A percentile compares a stretch with the other conserved stretches of the same genome.
phyloP scores from a whole-genome alignment of 2,329 filamentous ascomycete species.

The Clarireedia homoeocarpa region DNA sequence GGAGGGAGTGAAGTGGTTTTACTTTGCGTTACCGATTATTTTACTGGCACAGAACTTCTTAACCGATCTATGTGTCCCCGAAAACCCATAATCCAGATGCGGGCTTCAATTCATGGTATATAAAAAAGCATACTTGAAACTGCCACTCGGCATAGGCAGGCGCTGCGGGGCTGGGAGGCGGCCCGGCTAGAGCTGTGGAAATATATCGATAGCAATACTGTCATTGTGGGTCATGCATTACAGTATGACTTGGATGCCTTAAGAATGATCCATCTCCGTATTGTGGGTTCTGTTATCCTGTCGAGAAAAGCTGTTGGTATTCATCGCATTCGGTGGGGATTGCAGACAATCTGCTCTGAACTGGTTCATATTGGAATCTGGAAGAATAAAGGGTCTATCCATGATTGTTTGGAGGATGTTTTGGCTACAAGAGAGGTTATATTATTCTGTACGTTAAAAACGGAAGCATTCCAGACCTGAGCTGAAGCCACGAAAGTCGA shows the following conservation, averaged over 20 bases:
- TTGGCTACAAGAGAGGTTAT: constrained; percentile 41
- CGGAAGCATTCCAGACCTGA: constrained; percentile 31
- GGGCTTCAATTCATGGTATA: constrained; percentile 34
- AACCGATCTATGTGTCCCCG: constrained; percentile 35
- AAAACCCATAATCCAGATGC: constrained; percentile 31
- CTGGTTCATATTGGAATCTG: constrained; percentile 34
- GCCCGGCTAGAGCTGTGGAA: constrained; percentile 37
- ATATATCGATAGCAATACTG: constrained; percentile 35
- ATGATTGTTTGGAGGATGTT: constrained; percentile 42
- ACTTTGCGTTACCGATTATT: constrained; percentile 36
- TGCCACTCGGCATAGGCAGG: constrained; percentile 27
- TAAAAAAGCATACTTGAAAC: constrained; percentile 26
- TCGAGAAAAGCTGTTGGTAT: constrained; percentile 30
- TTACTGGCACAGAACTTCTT: constrained; percentile 40
- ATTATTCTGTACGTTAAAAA: constrained; percentile 37
- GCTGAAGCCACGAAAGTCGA: constrained; percentile 22
- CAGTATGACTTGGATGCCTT: constrained; percentile 38
- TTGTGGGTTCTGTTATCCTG: constrained; percentile 39
- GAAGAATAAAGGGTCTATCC: constrained; percentile 30
- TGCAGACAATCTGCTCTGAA: constrained; percentile 31
- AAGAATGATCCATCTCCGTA: constrained; percentile 33
- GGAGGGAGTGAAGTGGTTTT: constrained; percentile 29
- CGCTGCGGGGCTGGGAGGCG: constrained; percentile 34
- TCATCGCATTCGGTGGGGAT: constrained; percentile 26
- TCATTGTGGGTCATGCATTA: constrained; percentile 41